Base-by-base conservation (phyloP, 495 filamentous ascomycete species). In the Tuber aestivum region DNA sequence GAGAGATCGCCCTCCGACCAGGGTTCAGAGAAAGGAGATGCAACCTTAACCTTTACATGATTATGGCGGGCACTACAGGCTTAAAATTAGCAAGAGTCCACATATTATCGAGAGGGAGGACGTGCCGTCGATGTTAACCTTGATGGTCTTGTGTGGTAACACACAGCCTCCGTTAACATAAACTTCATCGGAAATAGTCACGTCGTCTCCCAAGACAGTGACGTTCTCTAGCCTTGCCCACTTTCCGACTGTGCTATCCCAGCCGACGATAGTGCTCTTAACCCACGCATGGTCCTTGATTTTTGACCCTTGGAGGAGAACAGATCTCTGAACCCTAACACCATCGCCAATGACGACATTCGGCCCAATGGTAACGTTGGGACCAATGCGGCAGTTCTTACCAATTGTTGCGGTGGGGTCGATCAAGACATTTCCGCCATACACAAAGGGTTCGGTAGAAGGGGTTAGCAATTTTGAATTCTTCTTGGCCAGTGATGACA, bases 241-340 rank as follows among this genome's bases (percentile, higher is more conserved):
- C 81, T 90, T 91, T 77, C 95, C 95, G 48, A 99, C 93, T 45
- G 91, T 91, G 87, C 93, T 97, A 87, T 98, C 98, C 95, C 95
- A 99, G 79, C 95, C 95, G 20, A 99, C 95, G 83, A 99, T 99
- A 80, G 95, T 97, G 81, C 92, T 95, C 89, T 99, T 99, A 84
- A 99, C 89, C 95, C 95, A 99, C 18, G 95, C 95, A 85, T 99
- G 95, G 84, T 99, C 95, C 89, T 97, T 98, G 83, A 97, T 92
- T 86, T 94, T 97, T 84, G 91, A 91, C 81, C 93, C 92, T 75
- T 90, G 89, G 76, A 99, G 88, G 27, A 99, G 85, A 40, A 98
- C 96, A 84, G 93, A 97, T 75, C 95, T 91, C 86, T 99, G 95
- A 80, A 99, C 87, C 74, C 95, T 89, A 45, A 97, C 95, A 82